Evolutionary conservation across 1,284 basidiomycete genomes (phyloP), one percentile per base, ranked within the genome.

Genomic region (Papiliotrema fonsecae): DNA sequence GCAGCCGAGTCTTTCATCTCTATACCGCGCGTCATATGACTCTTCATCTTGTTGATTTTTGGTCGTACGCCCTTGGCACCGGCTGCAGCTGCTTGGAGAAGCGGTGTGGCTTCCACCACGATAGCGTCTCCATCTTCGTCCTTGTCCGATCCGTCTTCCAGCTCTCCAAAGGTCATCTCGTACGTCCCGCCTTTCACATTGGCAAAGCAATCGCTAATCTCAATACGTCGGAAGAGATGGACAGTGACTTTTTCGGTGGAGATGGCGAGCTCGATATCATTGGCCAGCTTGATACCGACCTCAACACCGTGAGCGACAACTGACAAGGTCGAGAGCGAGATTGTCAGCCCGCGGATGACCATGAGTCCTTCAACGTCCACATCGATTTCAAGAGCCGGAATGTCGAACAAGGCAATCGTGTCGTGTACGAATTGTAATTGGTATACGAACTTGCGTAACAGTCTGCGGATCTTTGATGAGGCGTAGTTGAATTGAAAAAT

Each of bases 291-390:
- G 46, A 58, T 58, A 3, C 56, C 56, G 2, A 58, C 56, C 49
- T 58, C 56, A 14, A 58, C 42, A 2, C 53, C 56, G 24, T 58
- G 53, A 2, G 53, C 56, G 9, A 55, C 45, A n/a, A 55, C 53
- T 13, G 56, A 55, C 30, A 58, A 44, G 5, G 40, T 58, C 28
- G 56, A 58, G 28, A 55, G 19, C 10, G 50, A 52, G 32, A 58
- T 45, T 11, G 52, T 55, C 48, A 58, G 25, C 4, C 53, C 56
- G 10, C 56, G 53, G 13, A 58, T 28, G n/a, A 55, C 53, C 56
- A 58, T 58, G 3, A 58, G 40, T 2, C 56, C 56, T 19, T 55
- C 56, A 14, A 58, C 56, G 34, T 58, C 56, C 16, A 58, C 56
- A 31, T 58, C 53, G 21, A 58, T 58, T 48, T 55, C 56, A 13